Percentiles rank a stretch among this genome's conserved stretches.
These are phyloP conservation scores for Plasmodium cynomolgi DNA, from an alignment of 169 alveolate genomes.

Conservation along the genomic window DNA sequence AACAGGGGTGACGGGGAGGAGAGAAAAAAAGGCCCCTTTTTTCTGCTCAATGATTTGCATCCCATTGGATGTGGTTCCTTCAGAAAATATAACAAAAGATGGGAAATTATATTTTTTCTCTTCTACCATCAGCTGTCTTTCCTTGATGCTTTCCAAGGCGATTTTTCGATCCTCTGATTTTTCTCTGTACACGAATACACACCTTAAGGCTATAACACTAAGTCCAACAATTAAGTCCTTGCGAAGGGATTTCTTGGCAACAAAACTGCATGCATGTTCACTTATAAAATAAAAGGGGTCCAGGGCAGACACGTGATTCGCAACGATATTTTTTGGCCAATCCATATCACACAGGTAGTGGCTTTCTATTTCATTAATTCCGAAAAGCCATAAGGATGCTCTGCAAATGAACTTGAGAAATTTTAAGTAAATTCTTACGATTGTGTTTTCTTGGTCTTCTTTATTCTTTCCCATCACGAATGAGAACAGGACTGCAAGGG, in stretches of 20 bases:
- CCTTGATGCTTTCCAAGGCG: conserved; percentile 50
- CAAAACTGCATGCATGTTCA: conserved; percentile 73
- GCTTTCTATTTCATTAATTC: conserved; percentile 31
- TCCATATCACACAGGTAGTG: conserved; percentile 58
- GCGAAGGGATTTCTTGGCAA: conserved; percentile 65
- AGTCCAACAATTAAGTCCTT: conserved; percentile 26
- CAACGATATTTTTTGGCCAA: conserved; percentile 72
- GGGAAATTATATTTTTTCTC: conserved; percentile 37
- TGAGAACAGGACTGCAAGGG: background rate
- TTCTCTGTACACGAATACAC: conserved; percentile 68
- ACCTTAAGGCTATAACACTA: conserved; percentile 43
- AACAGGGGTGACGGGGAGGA: conserved; percentile 64
- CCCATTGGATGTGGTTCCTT: conserved; percentile 72
- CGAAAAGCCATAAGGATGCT: conserved; percentile 35
- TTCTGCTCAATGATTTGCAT: conserved; percentile 41
- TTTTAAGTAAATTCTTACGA: conserved; percentile 25
- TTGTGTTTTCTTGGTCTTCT: conserved; percentile 1
- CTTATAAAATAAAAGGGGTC: conserved; percentile 68
- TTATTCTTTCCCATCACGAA: background rate
- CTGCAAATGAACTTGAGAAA: conserved; percentile 38
- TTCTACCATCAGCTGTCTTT: conserved; percentile 28
- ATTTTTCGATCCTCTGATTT: conserved; percentile 58
- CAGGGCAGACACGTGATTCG: conserved; percentile 59
- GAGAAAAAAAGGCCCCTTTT: conserved; percentile 58
- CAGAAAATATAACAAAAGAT: conserved; percentile 70